Evolutionary conservation across 805 yeast species (phyloP), one percentile per base, ranked within the genome.

Genomic region (Saccharomycopsis schoenii): DNA sequence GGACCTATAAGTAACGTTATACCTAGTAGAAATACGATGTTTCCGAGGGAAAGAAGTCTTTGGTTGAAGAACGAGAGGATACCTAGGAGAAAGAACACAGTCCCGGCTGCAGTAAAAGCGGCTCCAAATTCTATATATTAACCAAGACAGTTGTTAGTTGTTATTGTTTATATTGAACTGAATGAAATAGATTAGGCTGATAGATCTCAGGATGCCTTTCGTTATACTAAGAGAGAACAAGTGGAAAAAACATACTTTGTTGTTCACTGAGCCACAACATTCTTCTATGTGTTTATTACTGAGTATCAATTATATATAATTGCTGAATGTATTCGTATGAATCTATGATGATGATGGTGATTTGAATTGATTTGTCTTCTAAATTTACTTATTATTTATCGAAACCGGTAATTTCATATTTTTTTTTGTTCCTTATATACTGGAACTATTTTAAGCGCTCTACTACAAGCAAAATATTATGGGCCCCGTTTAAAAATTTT

Each of bases 31-130:
- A 89, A 88, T 56, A 90, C 70, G 58, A 82, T 80, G 71, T 94
- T 93, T 17, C 98, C 98, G 69, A 94, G 79, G 0, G 97, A 97
- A 63, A 93, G 77, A 42, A 93, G 77, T 0, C 96, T 92, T 9
- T 96, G 78, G 70, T 94, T 97, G 69, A 94, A 94, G 65, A 93
- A 83, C 17, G 96, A 82, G 68, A 91, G 68, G 37, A 93, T 80
- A 6, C 99, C 99, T 21, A 93, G 76, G 4, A 89, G 68, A 72
- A 94, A 88, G 70, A 90, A 85, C 29, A 88, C 69, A 57, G 86
- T 81, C 9, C 96, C 82, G 1, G 55, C 52, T 21, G 63, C 66
- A 14, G 65, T 64, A 25, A 64, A 64, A 11, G 58, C 62, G 4
- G 64, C 66, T 15, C 66, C 66, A 24, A 50, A 64, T 50, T 64